Conservation (phyloP, 164 flowering plant genomes). For the Protea cynaroides region DNA sequence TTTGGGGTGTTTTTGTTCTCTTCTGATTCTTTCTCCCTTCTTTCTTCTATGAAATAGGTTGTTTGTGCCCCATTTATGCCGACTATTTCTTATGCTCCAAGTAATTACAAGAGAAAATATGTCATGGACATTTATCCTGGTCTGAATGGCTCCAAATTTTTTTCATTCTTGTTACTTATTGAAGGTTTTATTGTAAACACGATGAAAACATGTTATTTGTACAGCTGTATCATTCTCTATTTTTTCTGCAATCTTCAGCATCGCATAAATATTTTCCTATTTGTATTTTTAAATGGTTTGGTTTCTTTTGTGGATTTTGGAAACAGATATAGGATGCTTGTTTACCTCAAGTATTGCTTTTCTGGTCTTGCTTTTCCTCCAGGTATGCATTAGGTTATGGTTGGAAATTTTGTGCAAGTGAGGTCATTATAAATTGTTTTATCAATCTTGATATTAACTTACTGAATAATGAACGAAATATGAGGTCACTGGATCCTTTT, state of each 20-base stretch:
- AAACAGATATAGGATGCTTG: slow-evolving; percentile 90
- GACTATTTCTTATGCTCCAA: neutral
- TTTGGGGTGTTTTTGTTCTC: too few relatives aligned
- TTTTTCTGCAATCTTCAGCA: neutral
- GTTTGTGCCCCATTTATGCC: neutral
- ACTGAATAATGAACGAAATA: too few relatives aligned
- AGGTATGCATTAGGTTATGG: slow-evolving; percentile 32
- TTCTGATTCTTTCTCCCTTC: neutral
- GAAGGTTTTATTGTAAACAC: neutral
- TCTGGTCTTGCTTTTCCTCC: slow-evolving; percentile 98
- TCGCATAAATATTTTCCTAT: neutral
- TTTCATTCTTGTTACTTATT: neutral
- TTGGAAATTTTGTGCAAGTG: neutral
- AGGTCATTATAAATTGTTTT: neutral
- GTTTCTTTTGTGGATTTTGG: slow-evolving; percentile 12
- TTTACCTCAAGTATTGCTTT: slow-evolving; percentile 95
- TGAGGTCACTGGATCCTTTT: too few relatives aligned
- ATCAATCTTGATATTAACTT: too few relatives aligned
- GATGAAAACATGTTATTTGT: neutral
- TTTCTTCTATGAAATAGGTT: too few relatives aligned
- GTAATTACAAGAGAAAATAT: too few relatives aligned
- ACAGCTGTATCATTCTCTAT: neutral
- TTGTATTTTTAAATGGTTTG: neutral
- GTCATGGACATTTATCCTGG: too few relatives aligned
- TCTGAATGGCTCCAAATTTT: too few relatives aligned